Percentiles rank a stretch among this genome's conserved stretches.
These are phyloP conservation scores for Cryptococcus sp. DNA, from an alignment of 1,284 basidiomycete species.

Conservation along the genomic window DNA sequence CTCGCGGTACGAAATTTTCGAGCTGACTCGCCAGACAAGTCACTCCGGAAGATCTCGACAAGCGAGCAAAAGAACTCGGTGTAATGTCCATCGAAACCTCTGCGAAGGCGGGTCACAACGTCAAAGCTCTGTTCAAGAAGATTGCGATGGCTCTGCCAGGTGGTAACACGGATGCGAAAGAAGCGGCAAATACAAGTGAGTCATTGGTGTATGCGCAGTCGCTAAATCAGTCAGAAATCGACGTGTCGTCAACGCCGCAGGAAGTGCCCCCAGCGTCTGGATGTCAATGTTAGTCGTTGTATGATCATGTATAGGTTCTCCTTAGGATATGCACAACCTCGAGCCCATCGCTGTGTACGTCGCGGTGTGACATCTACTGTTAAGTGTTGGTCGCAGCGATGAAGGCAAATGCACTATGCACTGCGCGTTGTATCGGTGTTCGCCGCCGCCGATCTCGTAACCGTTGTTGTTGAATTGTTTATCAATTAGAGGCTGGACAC, in stretches of 20 bases:
- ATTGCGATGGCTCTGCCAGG: conserved; percentile 97
- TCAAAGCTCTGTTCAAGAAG: conserved; percentile 97
- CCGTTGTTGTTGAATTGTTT: not conserved
- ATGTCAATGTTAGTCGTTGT: conserved; percentile 45
- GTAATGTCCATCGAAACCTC: conserved; percentile 99
- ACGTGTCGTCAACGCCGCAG: conserved; percentile 46
- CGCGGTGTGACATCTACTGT: too few species aligned
- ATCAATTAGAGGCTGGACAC: not conserved
- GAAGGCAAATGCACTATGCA: too few species aligned
- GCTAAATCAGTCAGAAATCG: conserved; percentile 46
- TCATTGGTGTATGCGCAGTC: not conserved
- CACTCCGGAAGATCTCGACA: conserved; percentile 95
- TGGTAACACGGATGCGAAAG: conserved; percentile 76
- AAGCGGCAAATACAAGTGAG: conserved; percentile 61
- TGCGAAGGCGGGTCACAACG: conserved; percentile 98
- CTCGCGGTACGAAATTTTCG: not conserved
- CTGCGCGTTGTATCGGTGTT: too few species aligned
- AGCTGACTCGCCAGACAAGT: conserved; percentile 71
- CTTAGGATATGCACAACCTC: too few species aligned
- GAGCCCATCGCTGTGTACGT: too few species aligned
- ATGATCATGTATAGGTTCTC: not conserved
- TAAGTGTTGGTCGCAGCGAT: too few species aligned
- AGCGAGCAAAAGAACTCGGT: conserved; percentile 86
- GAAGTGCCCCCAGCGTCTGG: conserved; percentile 49
- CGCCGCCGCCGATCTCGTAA: conserved; percentile 55